phyloP scores from a whole-genome alignment of 2,329 filamentous ascomycete genomes.

The Grosmannia serpens region DNA sequence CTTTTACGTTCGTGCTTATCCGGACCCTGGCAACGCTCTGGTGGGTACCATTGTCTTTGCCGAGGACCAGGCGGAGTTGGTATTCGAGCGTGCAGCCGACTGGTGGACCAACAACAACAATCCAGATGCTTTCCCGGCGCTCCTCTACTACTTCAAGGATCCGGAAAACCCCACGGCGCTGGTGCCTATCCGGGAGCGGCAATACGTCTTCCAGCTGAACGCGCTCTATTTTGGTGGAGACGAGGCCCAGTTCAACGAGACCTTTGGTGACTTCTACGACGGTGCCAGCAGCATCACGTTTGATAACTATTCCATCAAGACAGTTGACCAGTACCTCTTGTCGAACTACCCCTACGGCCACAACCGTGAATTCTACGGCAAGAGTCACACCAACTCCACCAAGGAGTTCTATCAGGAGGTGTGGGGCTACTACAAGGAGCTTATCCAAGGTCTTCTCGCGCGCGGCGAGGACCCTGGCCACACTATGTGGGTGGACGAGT shows the following conservation, averaged over 20 bases:
- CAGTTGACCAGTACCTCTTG: conserved; percentile 2
- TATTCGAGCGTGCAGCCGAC: background rate
- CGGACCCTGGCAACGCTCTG: conserved; percentile 16
- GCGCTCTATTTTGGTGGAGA: conserved; percentile 3
- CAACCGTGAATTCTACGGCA: conserved; percentile 4
- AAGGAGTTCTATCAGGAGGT: background rate
- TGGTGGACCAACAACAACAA: conserved; percentile 2
- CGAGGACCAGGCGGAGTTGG: background rate
- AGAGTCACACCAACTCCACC: conserved; percentile 3
- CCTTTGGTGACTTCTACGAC: background rate
- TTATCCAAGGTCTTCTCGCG: conserved; percentile 1
- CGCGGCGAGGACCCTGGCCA: conserved; percentile 2
- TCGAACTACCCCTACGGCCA: conserved; percentile 2
- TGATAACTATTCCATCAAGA: background rate
- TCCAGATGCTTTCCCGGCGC: background rate
- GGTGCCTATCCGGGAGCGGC: background rate
- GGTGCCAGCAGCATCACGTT: conserved; percentile 1
- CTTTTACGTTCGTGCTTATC: conserved; percentile 41
- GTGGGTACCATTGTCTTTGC: conserved; percentile 1
- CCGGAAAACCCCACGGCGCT: background rate
- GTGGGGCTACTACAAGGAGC: background rate
- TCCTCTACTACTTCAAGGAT: conserved; percentile 3
- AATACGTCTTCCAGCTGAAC: conserved; percentile 3
- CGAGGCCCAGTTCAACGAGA: background rate
- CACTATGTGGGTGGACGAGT: conserved; percentile 2